Evolutionary conservation across 2,329 filamentous ascomycete genomes (phyloP), one percentile per base, ranked within the genome.

Genomic region (Curvularia lunata): DNA sequence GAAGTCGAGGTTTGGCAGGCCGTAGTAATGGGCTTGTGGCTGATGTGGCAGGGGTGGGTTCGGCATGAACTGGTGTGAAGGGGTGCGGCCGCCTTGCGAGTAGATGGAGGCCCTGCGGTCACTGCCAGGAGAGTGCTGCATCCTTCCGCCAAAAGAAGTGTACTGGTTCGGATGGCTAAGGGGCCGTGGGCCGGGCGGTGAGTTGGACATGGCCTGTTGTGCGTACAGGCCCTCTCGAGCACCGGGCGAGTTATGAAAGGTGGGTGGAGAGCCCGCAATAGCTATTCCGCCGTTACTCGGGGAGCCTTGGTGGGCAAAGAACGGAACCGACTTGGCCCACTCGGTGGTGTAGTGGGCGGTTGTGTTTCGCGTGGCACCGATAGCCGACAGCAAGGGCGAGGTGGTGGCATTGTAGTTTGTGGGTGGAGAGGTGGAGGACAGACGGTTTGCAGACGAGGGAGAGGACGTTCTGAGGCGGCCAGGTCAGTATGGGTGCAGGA

Each of bases 21-120:
- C 85, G 72, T 92, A 92, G 75, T 91, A 94, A 77, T 93, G 90
- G 18, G 90, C 78, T 74, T 93, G 91, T 1, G 88, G 84, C 58
- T 91, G 85, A 71, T 93, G 90, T 3, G 91, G 90, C 9, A 89
- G 83, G 3, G 89, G 88, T n/a, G 86, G 86, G 50, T 86, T 82
- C 73, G 59, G 77, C 70, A 56, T 74, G 27, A 85, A 82, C 21
- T 79, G 58, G 76, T 76, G 57, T 67, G 54, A 84, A 12, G 80
- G 79, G 4, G 77, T 66, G 12, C 78, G 72, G 48, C 77, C 65
- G 13, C 70, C 70, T 19, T 72, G 81, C 6, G 84, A 83, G 65
- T 84, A 82, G 77, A 84, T 81, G 45, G 84, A 85, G 27, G 81
- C 78, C 69, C 84, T 75, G 55, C 82, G 70, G 62, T 79, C 72